Percentiles rank a stretch among this genome's conserved stretches.
Evolutionary conservation across 2,329 filamentous ascomycete genomes (phyloP).

Genomic region (Aspergillus sp.): DNA sequence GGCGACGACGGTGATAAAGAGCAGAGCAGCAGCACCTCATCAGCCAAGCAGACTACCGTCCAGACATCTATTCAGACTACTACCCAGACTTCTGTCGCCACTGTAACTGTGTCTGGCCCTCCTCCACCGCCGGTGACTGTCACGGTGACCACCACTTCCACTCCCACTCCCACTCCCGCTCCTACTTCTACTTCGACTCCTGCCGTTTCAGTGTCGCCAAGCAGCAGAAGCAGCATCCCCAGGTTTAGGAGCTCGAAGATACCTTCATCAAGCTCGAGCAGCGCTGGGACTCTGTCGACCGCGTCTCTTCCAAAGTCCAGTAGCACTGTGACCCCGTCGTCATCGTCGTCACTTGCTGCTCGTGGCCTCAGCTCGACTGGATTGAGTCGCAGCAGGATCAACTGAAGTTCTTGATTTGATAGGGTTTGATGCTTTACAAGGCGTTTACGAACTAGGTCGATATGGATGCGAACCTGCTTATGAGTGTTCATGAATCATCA

Average conservation of each 20-base stretch:
- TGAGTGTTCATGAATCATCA: no score
- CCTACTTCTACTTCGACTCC: constrained; percentile 13
- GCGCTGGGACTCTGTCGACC: background rate
- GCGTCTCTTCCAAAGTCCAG: background rate
- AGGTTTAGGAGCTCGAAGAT: background rate
- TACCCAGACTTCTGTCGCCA: constrained; percentile 3
- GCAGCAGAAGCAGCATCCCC: background rate
- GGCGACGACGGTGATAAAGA: background rate
- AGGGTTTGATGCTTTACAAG: no score
- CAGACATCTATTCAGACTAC: constrained; percentile 1
- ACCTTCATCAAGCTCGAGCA: background rate
- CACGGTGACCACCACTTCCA: constrained; percentile 12
- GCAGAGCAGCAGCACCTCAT: constrained; percentile 6
- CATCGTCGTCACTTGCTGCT: background rate
- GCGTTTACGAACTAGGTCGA: no score
- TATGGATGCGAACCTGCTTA: no score
- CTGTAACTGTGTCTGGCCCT: constrained; percentile 8
- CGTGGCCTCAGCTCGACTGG: no score
- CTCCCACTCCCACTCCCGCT: constrained; percentile 13
- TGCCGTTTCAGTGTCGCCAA: constrained; percentile 14
- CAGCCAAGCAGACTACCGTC: constrained; percentile 1
- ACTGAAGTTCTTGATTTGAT: no score
- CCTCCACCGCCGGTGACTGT: constrained; percentile 17
- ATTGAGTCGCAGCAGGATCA: no score
- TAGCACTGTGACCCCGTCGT: background rate